These are phyloP conservation scores for Omphalea diandra DNA, from an alignment of 441 rosid species.

Conservation along the genomic window DNA sequence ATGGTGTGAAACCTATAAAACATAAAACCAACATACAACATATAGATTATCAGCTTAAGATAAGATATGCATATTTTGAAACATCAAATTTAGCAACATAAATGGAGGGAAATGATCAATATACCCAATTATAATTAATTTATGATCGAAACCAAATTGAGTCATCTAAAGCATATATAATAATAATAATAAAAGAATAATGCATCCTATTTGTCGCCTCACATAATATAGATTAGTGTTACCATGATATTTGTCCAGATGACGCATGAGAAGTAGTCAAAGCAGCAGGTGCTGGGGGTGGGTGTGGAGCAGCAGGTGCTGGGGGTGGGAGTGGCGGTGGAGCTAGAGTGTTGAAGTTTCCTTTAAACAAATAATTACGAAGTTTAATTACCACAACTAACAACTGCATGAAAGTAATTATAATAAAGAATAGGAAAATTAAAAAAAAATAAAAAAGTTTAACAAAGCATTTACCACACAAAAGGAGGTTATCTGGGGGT, in stretches of 20 bases:
- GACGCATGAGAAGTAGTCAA: conserved; percentile 15
- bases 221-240: background rate
- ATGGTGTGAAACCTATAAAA: conserved; percentile 18
- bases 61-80: background rate
- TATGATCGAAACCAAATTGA: too few species aligned
- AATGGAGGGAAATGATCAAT: background rate
- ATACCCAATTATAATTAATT: too few species aligned
- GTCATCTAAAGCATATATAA: background rate
- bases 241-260: conserved; percentile 28
- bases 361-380: conserved; percentile 18
- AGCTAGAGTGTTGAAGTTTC: conserved; percentile 23
- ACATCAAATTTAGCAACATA: too few species aligned
- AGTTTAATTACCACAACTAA: background rate
- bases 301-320: conserved; percentile 12
- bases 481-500: conserved; percentile 54
- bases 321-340: conserved; percentile 25
- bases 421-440: background rate
- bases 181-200: background rate
- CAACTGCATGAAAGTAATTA: too few species aligned
- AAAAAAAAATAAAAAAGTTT: background rate
- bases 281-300: conserved; percentile 4
- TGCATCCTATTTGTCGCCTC: background rate
- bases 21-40: background rate
- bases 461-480: conserved; percentile 34
- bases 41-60: background rate